Percentiles rank a stretch among this genome's conserved stretches.
Evolutionary conservation across 2,329 filamentous ascomycete genomes (phyloP).

Genomic region (Scedosporium aurantiacum): DNA sequence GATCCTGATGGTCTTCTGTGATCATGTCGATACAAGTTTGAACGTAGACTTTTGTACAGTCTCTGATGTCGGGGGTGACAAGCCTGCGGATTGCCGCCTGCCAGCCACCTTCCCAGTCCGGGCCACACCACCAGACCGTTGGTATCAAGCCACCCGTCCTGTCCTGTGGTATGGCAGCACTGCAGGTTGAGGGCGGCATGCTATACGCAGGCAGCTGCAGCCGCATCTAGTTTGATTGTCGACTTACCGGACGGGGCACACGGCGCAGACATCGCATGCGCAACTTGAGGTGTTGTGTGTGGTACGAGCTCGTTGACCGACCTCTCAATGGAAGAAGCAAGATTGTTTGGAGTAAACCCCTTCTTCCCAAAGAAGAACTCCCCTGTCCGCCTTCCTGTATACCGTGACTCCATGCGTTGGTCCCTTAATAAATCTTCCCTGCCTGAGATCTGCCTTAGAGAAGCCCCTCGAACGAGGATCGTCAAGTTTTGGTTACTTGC

Average conservation of each 20-base stretch:
- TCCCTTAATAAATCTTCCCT: background rate
- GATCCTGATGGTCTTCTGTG: too few relatives aligned
- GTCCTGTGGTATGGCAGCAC: conserved; percentile 1
- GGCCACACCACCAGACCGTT: background rate
- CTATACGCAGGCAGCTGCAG: background rate
- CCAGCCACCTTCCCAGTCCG: background rate
- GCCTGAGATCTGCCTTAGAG: background rate
- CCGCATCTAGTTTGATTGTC: background rate
- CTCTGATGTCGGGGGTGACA: too few relatives aligned
- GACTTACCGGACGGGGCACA: background rate
- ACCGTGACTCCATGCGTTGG: background rate
- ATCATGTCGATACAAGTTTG: background rate
- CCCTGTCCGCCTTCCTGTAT: too few relatives aligned
- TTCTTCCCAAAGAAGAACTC: background rate
- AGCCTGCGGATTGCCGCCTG: too few relatives aligned
- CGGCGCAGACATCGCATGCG: background rate
- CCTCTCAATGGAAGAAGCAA: background rate
- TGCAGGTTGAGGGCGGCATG: background rate
- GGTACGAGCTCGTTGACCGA: background rate
- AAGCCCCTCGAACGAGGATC: conserved; percentile 1
- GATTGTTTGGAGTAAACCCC: too few relatives aligned
- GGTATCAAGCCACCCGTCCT: background rate
- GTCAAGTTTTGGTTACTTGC: background rate
- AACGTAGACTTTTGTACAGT: background rate
- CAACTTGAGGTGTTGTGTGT: background rate